Percentiles rank a stretch among this genome's conserved stretches.
Evolutionary conservation across 805 yeast species (phyloP).

Genomic region (Wickerhamiella hasegawae): DNA sequence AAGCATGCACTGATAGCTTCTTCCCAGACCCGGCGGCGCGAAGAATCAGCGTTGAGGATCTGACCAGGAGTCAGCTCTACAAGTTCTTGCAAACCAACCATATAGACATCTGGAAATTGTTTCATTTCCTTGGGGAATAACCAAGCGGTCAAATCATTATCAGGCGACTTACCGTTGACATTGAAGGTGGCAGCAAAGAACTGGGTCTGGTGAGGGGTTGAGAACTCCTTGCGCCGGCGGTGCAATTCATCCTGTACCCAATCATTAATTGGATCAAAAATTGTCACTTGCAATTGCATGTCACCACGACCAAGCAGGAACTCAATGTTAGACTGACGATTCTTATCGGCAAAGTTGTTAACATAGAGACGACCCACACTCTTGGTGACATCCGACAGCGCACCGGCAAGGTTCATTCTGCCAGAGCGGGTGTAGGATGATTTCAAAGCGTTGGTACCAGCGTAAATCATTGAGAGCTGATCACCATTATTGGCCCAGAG

Average conservation of each 20-base stretch:
- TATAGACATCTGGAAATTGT: constrained; percentile 56
- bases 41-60: constrained; percentile 69
- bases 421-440: constrained; percentile 91
- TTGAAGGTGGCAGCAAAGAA: constrained; percentile 78
- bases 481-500: constrained; percentile 99
- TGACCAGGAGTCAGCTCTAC: constrained; percentile 88
- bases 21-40: constrained; percentile 70
- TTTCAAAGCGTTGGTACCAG: constrained; percentile 94
- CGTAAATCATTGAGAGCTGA: constrained; percentile 84
- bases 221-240: constrained; percentile 35
- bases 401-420: constrained; percentile 93
- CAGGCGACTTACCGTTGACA: constrained; percentile 53
- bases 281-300: constrained; percentile 48
- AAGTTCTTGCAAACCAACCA: constrained; percentile 89
- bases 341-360: constrained; percentile 86
- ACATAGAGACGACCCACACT: constrained; percentile 90
- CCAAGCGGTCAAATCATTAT: constrained; percentile 58
- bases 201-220: constrained; percentile 41
- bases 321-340: constrained; percentile 81
- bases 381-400: constrained; percentile 91
- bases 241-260: constrained; percentile 53
- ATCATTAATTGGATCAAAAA: constrained; percentile 81
- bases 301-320: constrained; percentile 67
- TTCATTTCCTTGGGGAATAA: constrained; percentile 42
- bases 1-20: constrained; percentile 43